A percentile compares a stretch with the other conserved stretches of the same genome.
phyloP scores from a whole-genome alignment of 2,329 filamentous ascomycete species.

The Colletotrichum plurivorum region DNA sequence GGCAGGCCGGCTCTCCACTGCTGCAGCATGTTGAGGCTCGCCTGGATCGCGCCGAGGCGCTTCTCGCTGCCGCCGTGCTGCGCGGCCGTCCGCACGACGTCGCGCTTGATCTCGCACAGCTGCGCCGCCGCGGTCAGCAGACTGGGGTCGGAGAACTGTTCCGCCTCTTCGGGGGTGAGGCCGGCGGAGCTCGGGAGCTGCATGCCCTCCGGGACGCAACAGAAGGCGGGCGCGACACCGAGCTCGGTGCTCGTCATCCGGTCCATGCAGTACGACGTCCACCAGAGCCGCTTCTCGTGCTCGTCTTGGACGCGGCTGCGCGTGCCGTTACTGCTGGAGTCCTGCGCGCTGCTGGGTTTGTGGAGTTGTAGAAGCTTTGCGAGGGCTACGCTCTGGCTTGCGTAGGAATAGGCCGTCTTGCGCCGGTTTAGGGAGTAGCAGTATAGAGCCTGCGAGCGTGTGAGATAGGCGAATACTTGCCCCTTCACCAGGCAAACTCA shows the following conservation, averaged over 20 bases:
- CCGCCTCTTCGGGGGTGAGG: not conserved
- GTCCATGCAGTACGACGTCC: conserved; percentile 40
- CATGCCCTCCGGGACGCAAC: conserved; percentile 18
- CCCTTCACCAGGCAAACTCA: fast-evolving
- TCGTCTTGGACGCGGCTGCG: conserved; percentile 16
- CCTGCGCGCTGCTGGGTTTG: not conserved
- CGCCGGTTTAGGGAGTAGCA: conserved; percentile 39
- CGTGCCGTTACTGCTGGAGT: not conserved
- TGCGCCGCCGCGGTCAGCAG: conserved; percentile 19
- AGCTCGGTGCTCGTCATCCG: conserved; percentile 36
- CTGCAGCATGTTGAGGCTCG: conserved; percentile 25
- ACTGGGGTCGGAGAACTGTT: conserved; percentile 35
- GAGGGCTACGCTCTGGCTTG: conserved; percentile 35
- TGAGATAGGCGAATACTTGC: too few species aligned
- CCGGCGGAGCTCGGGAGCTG: conserved; percentile 8
- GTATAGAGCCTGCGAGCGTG: conserved; percentile 31
- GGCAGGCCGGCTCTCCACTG: conserved; percentile 29
- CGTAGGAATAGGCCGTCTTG: conserved; percentile 38
- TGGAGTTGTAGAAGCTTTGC: conserved; percentile 33
- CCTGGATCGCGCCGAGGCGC: not conserved
- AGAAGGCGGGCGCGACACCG: conserved; percentile 24
- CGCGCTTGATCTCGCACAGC: conserved; percentile 35
- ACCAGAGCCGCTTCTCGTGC: conserved; percentile 37
- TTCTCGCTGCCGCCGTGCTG: conserved; percentile 20
- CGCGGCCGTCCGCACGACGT: conserved; percentile 27